These are phyloP conservation scores for Tubosaeta sp. DNA, from an alignment of 768 basidiomycete genomes.

Conservation along the genomic window DNA sequence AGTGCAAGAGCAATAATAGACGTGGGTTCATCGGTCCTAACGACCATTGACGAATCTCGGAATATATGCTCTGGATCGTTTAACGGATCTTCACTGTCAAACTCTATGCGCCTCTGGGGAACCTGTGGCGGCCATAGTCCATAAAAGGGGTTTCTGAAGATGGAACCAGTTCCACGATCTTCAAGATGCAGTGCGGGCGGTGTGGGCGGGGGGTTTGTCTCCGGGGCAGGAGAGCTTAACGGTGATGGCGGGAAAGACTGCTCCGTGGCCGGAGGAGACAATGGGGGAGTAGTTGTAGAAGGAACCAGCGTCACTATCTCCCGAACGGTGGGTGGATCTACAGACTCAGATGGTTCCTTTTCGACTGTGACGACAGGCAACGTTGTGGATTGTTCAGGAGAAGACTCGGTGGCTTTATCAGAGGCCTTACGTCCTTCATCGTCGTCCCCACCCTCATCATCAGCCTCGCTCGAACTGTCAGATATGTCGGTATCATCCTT, in stretches of 20 bases:
- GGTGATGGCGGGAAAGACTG: conserved; percentile 54
- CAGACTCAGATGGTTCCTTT: conserved; percentile 1
- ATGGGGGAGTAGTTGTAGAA: conserved; percentile 20
- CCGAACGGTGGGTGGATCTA: conserved; percentile 26
- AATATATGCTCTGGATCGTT: conserved; percentile 90
- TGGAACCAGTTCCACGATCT: conserved; percentile 51
- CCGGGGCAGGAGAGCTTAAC: conserved; percentile 37
- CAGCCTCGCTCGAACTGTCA: conserved; percentile 62
- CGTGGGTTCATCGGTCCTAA: conserved; percentile 94
- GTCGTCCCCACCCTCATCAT: conserved; percentile 63
- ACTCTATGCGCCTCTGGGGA: conserved; percentile 49
- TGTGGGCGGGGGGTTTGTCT: conserved; percentile 37
- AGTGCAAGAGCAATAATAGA: conserved; percentile 95
- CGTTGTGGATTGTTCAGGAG: conserved; percentile 32
- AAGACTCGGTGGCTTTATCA: conserved; percentile 26
- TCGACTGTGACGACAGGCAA: conserved; percentile 18
- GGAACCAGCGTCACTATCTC: conserved; percentile 14
- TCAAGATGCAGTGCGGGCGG: conserved; percentile 55
- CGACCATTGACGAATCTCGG: conserved; percentile 89
- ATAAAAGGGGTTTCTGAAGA: conserved; percentile 59
- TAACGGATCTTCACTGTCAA: conserved; percentile 63
- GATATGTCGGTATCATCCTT: conserved; percentile 77
- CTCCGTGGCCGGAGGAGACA: conserved; percentile 24
- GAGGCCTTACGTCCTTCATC: conserved; percentile 38
- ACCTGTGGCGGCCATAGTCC: conserved; percentile 72